phyloP scores from a whole-genome alignment of 1,139 yeast species.

The Candida sp. region DNA sequence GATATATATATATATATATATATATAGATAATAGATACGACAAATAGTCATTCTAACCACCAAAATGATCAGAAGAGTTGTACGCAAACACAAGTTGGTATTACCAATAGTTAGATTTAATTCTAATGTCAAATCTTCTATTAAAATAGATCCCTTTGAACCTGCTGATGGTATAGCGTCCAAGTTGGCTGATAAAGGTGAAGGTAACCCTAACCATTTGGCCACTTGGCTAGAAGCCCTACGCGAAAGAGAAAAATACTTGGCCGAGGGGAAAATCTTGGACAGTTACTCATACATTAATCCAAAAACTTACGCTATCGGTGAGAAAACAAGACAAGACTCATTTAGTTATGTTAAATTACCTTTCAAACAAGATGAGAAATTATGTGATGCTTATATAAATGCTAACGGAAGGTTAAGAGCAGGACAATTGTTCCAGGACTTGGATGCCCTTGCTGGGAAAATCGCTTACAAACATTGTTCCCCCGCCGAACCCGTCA shows the following conservation, averaged over 20 bases:
- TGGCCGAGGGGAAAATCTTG: slow-evolving; percentile 66
- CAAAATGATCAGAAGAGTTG: too few relatives aligned
- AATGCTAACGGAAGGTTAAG: slow-evolving; percentile 86
- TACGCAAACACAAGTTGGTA: background rate
- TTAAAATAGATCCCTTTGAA: slow-evolving; percentile 36
- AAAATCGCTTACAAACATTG: slow-evolving; percentile 84
- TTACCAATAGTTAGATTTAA: background rate
- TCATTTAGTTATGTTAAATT: slow-evolving; percentile 71
- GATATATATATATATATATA: too few relatives aligned
- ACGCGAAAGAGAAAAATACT: slow-evolving; percentile 64
- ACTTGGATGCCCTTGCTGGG: slow-evolving; percentile 86
- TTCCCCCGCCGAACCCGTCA: slow-evolving; percentile 88
- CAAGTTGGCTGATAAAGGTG: slow-evolving; percentile 51
- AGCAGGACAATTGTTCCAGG: slow-evolving; percentile 91
- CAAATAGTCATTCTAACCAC: too few relatives aligned
- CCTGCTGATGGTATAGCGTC: slow-evolving; percentile 73
- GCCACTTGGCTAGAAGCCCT: slow-evolving; percentile 86
- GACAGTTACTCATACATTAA: slow-evolving; percentile 70
- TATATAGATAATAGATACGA: too few relatives aligned
- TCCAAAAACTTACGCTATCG: slow-evolving; percentile 67
- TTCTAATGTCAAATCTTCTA: background rate
- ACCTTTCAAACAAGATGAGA: slow-evolving; percentile 81
- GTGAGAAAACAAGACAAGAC: slow-evolving; percentile 72
- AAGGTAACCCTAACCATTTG: slow-evolving; percentile 37
- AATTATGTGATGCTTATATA: slow-evolving; percentile 83